Evolutionary conservation across 495 filamentous ascomycete species (phyloP).

Genomic region (Aspergillus kassunensis): DNA sequence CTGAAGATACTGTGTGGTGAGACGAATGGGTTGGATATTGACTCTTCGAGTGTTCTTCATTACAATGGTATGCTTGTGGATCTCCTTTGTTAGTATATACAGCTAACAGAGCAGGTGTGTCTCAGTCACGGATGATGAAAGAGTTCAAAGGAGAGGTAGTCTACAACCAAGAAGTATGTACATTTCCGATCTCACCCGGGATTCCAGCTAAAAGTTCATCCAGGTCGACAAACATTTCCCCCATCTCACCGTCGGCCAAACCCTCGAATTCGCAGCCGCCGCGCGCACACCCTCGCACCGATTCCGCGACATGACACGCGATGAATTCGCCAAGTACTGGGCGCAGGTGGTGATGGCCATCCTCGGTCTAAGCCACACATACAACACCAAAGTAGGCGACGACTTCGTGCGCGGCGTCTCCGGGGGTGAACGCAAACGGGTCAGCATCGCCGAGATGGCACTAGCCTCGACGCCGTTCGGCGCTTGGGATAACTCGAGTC

Average conservation of each 20-base stretch:
- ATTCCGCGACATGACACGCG: not conserved
- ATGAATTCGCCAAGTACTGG: not conserved
- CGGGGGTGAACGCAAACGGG: conserved; percentile 8
- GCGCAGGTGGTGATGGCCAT: not conserved
- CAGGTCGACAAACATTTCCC: conserved; percentile 8
- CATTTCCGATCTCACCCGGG: not conserved
- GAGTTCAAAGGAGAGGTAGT: not conserved
- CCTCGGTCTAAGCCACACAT: conserved; percentile 4
- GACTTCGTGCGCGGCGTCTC: conserved; percentile 6
- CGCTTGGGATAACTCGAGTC: conserved; percentile 7
- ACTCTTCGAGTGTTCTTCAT: not conserved
- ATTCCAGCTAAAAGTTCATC: not conserved
- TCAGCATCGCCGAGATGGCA: conserved; percentile 3
- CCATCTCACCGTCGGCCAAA: conserved; percentile 3
- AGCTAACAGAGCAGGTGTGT: not conserved
- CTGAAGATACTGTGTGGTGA: not conserved
- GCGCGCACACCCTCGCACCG: not conserved
- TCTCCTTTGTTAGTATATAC: too few species aligned
- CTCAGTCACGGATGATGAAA: not conserved
- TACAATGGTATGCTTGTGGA: not conserved
- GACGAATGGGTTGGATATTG: not conserved
- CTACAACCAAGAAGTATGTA: not conserved
- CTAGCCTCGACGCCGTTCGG: not conserved
- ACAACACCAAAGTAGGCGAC: conserved; percentile 8
- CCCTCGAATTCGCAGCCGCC: conserved; percentile 6